phyloP scores from a whole-genome alignment of 106 monocot genomes.

The Apostasia shenzhenica region DNA sequence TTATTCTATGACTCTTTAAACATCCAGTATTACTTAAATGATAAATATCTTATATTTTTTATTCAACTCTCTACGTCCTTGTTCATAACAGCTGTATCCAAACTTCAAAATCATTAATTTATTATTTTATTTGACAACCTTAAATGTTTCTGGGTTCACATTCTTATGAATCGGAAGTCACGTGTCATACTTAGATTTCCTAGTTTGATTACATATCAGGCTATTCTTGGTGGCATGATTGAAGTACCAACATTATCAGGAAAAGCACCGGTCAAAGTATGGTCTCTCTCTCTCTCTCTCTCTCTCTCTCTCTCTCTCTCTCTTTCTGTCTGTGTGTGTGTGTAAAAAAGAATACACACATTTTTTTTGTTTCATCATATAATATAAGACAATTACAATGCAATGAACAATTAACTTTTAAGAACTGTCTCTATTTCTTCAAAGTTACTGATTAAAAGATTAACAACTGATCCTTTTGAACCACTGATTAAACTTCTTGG shows the following conservation, averaged over 20 bases:
- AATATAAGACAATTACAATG: no score
- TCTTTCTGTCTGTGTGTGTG: not conserved
- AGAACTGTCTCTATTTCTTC: no score
- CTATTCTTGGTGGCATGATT: conserved; percentile 88
- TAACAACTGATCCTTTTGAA: no score
- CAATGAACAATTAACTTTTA: no score
- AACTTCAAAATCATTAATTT: no score
- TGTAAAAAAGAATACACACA: no score
- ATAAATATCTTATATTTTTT: not conserved
- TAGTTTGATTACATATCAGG: conserved; percentile 29
- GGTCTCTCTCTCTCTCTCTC: not conserved
- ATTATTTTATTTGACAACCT: not conserved
- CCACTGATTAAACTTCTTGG: no score
- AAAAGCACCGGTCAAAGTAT: conserved; percentile 66
- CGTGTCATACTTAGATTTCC: not conserved
- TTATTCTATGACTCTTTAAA: no score
- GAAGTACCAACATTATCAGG: conserved; percentile 82
- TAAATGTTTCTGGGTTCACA: not conserved
- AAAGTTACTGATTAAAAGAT: no score
- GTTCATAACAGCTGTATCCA: not conserved
- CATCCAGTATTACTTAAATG: not conserved
- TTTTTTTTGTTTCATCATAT: no score
- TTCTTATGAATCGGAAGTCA: not conserved
- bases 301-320: not conserved
- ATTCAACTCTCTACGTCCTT: not conserved